A percentile compares a stretch with the other conserved stretches of the same genome.
Conservation (phyloP, 116 monocot species). For the Cymodocea nodosa region DNA sequence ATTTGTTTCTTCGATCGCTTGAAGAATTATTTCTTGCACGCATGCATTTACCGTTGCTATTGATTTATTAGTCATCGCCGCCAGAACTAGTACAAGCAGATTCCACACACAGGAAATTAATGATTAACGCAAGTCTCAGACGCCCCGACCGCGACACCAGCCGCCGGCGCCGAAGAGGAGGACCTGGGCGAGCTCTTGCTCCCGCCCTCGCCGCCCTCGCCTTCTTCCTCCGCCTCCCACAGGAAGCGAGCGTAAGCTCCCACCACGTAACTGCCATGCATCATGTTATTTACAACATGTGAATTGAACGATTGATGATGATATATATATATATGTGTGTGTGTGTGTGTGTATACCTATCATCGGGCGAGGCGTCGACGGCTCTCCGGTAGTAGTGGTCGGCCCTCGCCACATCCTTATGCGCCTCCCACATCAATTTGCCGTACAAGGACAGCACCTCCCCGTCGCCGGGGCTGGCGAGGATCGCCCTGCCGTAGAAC, state of each 20-base stretch:
- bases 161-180: neutral
- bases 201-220: conserved; percentile 2
- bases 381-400: conserved; percentile 50
- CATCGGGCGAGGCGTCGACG: conserved; percentile 51
- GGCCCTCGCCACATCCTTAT: conserved; percentile 40
- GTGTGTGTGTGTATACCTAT: conserved; percentile 34
- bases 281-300: neutral
- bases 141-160: conserved; percentile 10
- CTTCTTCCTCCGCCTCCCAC: conserved; percentile 39
- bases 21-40: too few species aligned
- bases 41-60: too few species aligned
- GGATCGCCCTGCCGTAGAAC: conserved; percentile 64
- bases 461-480: conserved; percentile 53
- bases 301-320: neutral
- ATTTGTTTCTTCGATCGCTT: too few species aligned
- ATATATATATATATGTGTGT: too few species aligned
- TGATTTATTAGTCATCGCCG: too few species aligned
- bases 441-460: conserved; percentile 78
- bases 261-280: conserved; percentile 35
- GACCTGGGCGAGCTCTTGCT: neutral
- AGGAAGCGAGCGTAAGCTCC: conserved; percentile 43
- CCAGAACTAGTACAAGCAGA: too few species aligned
- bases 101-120: too few species aligned
- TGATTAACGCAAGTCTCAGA: too few species aligned
- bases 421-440: conserved; percentile 54